Conservation (phyloP, 768 basidiomycete species). For the Auricularia sp. region DNA sequence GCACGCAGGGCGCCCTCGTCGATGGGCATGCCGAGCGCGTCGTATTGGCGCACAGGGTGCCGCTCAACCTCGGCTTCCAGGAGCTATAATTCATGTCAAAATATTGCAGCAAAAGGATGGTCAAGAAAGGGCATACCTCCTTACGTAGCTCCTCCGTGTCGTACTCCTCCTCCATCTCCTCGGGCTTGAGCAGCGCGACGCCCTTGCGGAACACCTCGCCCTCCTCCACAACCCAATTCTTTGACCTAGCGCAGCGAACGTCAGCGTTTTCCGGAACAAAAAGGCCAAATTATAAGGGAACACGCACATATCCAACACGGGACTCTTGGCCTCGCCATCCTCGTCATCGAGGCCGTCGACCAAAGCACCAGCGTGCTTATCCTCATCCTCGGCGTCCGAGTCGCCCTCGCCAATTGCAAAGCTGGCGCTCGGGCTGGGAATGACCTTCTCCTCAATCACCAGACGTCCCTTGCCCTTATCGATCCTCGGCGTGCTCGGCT, state of each 20-base stretch:
- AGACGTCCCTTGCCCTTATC: constrained; percentile 69
- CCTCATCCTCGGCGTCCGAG: constrained; percentile 12
- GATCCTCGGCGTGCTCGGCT: constrained; percentile 46
- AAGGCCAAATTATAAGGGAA: too few relatives aligned
- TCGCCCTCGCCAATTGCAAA: constrained; percentile 8
- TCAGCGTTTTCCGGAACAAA: too few relatives aligned
- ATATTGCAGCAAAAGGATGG: neutral
- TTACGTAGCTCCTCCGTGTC: constrained; percentile 76
- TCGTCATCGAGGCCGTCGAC: neutral
- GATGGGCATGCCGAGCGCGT: neutral
- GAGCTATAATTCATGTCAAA: constrained; percentile 33
- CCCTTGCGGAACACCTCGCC: constrained; percentile 95
- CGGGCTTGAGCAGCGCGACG: constrained; percentile 62
- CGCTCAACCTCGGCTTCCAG: constrained; percentile 81
- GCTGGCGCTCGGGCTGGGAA: constrained; percentile 6
- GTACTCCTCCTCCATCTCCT: constrained; percentile 84
- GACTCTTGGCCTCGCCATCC: constrained; percentile 6
- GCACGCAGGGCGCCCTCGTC: neutral
- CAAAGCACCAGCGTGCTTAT: constrained; percentile 21
- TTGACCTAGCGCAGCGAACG: constrained; percentile 34
- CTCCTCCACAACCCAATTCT: constrained; percentile 85
- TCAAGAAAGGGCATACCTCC: constrained; percentile 23
- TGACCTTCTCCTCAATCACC: constrained; percentile 2
- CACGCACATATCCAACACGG: constrained; percentile 40
- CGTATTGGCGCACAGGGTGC: constrained; percentile 55